These are phyloP conservation scores for Vigna angularis DNA, from an alignment of 306 rosid genomes.

Conservation along the genomic window DNA sequence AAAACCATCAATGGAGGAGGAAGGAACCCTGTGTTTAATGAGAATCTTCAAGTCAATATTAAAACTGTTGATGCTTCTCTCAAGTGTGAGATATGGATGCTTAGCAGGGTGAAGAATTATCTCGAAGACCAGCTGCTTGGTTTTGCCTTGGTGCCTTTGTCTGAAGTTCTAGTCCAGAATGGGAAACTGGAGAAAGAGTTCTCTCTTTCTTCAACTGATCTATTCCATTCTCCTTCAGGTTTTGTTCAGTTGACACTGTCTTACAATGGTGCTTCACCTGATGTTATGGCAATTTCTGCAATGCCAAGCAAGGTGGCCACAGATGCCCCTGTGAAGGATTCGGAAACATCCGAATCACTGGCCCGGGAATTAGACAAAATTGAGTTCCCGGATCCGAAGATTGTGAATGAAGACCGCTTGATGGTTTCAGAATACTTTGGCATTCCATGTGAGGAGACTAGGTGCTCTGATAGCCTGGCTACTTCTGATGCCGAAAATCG, in stretches of 20 bases:
- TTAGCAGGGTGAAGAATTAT: slow-evolving; percentile 96
- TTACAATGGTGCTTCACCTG: slow-evolving; percentile 82
- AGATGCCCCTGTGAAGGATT: slow-evolving; percentile 46
- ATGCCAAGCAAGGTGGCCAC: slow-evolving; percentile 42
- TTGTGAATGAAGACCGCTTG: slow-evolving; percentile 83
- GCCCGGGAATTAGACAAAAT: slow-evolving; percentile 78
- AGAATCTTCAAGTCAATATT: slow-evolving; percentile 69
- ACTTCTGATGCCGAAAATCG: slow-evolving; percentile 62
- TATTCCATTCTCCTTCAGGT: slow-evolving; percentile 94
- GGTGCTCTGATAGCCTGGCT: slow-evolving; percentile 65
- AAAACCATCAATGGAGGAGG: slow-evolving; percentile 97
- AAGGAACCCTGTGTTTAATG: slow-evolving; percentile 89
- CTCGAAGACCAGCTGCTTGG: slow-evolving; percentile 98
- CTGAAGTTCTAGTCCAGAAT: slow-evolving; percentile 72
- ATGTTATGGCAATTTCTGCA: slow-evolving; percentile 61
- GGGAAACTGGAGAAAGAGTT: slow-evolving; percentile 91
- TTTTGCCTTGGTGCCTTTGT: slow-evolving; percentile 88
- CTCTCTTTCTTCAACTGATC: slow-evolving; percentile 92
- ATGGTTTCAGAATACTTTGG: slow-evolving; percentile 91
- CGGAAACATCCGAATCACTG: slow-evolving; percentile 57
- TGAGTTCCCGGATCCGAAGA: slow-evolving; percentile 92
- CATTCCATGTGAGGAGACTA: slow-evolving; percentile 73
- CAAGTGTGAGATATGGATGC: slow-evolving; percentile 97
- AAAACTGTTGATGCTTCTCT: slow-evolving; percentile 67
- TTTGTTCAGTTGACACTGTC: slow-evolving; percentile 80